A percentile compares a stretch with the other conserved stretches of the same genome.
Evolutionary conservation across 1,139 yeast species (phyloP).

Genomic region (Blastobotrys ciferrii): DNA sequence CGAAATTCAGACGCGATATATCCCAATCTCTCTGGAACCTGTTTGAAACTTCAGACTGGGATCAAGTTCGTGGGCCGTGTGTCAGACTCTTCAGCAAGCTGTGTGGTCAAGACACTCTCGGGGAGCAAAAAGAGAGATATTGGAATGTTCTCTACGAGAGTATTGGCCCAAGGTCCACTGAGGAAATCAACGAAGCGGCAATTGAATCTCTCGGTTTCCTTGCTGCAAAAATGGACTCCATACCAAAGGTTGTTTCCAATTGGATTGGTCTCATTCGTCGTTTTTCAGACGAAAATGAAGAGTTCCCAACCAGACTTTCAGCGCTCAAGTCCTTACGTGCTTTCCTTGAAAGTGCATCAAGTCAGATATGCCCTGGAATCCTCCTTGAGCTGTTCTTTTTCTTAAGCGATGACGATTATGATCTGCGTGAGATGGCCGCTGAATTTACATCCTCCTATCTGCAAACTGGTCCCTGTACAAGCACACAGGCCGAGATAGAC

Average conservation of each 20-base stretch:
- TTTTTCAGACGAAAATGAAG: slow-evolving; percentile 44
- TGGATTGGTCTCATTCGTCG: slow-evolving; percentile 39
- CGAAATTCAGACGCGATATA: neutral
- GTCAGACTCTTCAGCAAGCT: slow-evolving; percentile 41
- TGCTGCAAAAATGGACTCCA: slow-evolving; percentile 27
- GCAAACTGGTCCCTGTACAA: slow-evolving; percentile 23
- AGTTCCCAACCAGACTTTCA: slow-evolving; percentile 48
- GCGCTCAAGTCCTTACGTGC: slow-evolving; percentile 47
- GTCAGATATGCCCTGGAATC: slow-evolving; percentile 15
- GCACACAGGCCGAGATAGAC: slow-evolving; percentile 35
- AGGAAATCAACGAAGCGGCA: slow-evolving; percentile 48
- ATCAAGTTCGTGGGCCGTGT: slow-evolving; percentile 45
- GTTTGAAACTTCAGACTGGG: slow-evolving; percentile 38
- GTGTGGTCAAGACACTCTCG: slow-evolving; percentile 14
- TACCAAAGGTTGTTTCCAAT: neutral
- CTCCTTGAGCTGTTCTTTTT: slow-evolving; percentile 40
- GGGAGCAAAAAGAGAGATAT: slow-evolving; percentile 15
- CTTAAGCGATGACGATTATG: slow-evolving; percentile 60
- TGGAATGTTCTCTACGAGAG: slow-evolving; percentile 33
- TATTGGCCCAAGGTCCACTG: slow-evolving; percentile 36
- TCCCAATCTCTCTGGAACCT: slow-evolving; percentile 36
- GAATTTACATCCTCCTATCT: slow-evolving; percentile 19
- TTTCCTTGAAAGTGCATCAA: slow-evolving; percentile 19
- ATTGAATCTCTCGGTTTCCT: slow-evolving; percentile 52
- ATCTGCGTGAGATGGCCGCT: slow-evolving; percentile 29